Evolutionary conservation across 345 rosid genomes (phyloP).

Genomic region (Triadica sebifera): DNA sequence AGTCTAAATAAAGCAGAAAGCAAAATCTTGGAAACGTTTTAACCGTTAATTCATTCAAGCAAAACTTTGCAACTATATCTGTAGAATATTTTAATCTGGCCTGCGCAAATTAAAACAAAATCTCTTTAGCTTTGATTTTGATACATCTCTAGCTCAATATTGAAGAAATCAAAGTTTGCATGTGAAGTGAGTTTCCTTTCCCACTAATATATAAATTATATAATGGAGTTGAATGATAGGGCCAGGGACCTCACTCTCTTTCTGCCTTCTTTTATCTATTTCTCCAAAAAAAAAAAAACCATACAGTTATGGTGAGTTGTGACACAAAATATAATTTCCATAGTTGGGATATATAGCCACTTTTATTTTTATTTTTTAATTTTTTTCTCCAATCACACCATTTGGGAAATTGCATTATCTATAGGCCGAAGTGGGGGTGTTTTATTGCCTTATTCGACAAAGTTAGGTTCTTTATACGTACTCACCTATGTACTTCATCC

Average conservation of each 20-base stretch:
- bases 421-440: too few relatives aligned
- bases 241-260: neutral
- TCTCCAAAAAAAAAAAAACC: neutral
- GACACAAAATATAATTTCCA: neutral
- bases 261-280: neutral
- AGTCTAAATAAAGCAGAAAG: too few relatives aligned
- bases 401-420: neutral
- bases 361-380: too few relatives aligned
- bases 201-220: neutral
- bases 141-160: neutral
- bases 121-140: neutral
- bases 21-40: too few relatives aligned
- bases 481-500: too few relatives aligned
- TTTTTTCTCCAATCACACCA: too few relatives aligned
- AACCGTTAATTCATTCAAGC: too few relatives aligned
- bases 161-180: neutral
- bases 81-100: too few relatives aligned
- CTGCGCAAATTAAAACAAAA: too few relatives aligned
- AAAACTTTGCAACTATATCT: too few relatives aligned
- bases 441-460: too few relatives aligned
- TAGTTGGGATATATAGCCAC: neutral
- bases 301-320: neutral
- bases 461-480: too few relatives aligned
- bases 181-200: neutral
- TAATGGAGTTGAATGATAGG: slow-evolving; percentile 2